These are phyloP conservation scores for Rhododendron simsii DNA, from an alignment of 148 eudicot species.

Conservation along the genomic window DNA sequence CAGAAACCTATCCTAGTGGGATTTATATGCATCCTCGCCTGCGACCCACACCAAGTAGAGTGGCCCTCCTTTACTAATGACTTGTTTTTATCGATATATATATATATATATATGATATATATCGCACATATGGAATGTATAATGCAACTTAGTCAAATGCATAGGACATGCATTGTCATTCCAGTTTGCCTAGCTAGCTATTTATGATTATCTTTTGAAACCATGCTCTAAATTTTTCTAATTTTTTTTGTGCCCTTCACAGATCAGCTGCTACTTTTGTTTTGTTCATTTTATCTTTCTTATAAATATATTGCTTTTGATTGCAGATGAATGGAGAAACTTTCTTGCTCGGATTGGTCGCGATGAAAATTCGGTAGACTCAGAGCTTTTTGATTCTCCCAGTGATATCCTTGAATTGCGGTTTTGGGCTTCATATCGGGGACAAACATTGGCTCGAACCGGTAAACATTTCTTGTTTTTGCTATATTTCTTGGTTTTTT, in stretches of 20 bases:
- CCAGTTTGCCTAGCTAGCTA: neutral
- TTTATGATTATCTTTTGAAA: neutral
- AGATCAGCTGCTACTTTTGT: neutral
- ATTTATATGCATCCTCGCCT: neutral
- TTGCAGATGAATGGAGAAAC: conserved; percentile 92
- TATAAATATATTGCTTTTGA: neutral
- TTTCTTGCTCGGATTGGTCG: conserved; percentile 95
- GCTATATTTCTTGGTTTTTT: neutral
- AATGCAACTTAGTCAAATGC: neutral
- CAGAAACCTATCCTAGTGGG: neutral
- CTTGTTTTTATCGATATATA: neutral
- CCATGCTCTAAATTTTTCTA: neutral
- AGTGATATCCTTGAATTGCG: conserved; percentile 79
- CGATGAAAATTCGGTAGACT: conserved; percentile 69
- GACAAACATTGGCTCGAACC: conserved; percentile 95
- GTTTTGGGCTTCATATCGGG: conserved; percentile 98
- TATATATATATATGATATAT: neutral
- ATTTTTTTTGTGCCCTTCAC: neutral
- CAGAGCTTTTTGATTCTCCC: conserved; percentile 71
- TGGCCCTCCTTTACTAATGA: neutral
- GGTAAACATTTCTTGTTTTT: conserved; percentile 35
- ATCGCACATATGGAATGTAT: neutral
- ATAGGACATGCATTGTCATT: neutral
- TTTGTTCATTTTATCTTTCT: neutral
- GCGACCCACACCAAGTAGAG: neutral